A percentile compares a stretch with the other conserved stretches of the same genome.
phyloP scores from a whole-genome alignment of 2,329 filamentous ascomycete species.

The Leptographium lundbergii region DNA sequence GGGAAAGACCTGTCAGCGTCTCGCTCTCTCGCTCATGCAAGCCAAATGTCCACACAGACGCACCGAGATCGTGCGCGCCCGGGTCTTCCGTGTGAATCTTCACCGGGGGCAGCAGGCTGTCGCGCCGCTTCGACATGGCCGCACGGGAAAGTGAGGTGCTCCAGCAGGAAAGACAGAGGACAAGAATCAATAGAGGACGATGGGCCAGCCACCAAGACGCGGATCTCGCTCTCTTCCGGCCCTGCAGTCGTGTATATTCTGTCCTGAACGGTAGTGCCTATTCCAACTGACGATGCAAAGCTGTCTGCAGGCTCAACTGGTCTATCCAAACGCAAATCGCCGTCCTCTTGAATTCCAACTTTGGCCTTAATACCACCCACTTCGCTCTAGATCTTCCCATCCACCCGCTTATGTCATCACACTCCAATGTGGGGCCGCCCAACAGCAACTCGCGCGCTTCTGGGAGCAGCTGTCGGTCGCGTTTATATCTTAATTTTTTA shows the following conservation, averaged over 20 bases:
- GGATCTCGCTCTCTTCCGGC: neutral
- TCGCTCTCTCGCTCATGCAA: neutral
- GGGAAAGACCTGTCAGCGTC: constrained; percentile 10
- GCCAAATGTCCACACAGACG: neutral
- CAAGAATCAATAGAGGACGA: neutral
- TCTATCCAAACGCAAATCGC: neutral
- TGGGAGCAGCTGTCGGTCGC: neutral
- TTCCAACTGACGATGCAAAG: too few species aligned
- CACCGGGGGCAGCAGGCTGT: constrained; percentile 27
- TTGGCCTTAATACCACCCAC: neutral
- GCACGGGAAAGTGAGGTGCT: too few species aligned
- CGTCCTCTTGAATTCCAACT: neutral
- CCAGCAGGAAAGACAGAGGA: neutral
- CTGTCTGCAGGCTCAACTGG: neutral
- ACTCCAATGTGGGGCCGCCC: neutral
- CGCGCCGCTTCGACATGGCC: constrained; percentile 16
- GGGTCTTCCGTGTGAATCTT: constrained; percentile 35
- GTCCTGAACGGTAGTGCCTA: neutral
- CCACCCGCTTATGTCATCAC: neutral
- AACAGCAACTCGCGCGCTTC: neutral
- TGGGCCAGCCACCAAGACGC: neutral
- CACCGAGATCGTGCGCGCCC: constrained; percentile 49
- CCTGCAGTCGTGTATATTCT: neutral
- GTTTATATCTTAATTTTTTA: constrained; percentile 1
- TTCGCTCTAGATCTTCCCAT: neutral